Evolutionary conservation across 2,329 filamentous ascomycete genomes (phyloP).

Genomic region (Tolypocladium amazonense): DNA sequence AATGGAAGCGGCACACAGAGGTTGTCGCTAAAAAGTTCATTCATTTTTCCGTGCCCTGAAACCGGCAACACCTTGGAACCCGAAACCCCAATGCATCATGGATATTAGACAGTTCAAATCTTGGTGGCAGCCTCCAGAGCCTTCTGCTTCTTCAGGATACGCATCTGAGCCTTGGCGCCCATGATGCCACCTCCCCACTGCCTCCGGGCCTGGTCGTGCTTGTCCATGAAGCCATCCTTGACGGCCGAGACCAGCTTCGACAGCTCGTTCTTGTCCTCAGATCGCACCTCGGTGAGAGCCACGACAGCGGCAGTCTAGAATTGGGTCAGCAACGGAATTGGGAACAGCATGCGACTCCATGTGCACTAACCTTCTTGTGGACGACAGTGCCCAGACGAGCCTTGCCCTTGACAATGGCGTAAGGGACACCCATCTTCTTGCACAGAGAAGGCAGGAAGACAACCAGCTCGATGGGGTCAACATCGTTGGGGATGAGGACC

Average conservation of each 20-base stretch:
- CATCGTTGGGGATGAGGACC: slow-evolving; percentile 98
- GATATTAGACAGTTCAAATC: slow-evolving; percentile 58
- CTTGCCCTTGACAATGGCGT: slow-evolving; percentile 99
- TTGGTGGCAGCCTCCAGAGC: slow-evolving; percentile 90
- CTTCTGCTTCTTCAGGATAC: slow-evolving; percentile 80
- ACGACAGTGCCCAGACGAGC: slow-evolving; percentile 96
- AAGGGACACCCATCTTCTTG: slow-evolving; percentile 99
- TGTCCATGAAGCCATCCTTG: slow-evolving; percentile 97
- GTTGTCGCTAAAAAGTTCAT: slow-evolving; percentile 27
- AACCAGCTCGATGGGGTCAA: slow-evolving; percentile 98
- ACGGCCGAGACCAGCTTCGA: slow-evolving; percentile 91
- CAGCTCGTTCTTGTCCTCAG: slow-evolving; percentile 97
- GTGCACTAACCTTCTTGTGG: slow-evolving; percentile 80
- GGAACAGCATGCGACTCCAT: too few relatives aligned
- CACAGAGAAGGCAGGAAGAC: slow-evolving; percentile 98
- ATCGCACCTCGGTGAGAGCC: slow-evolving; percentile 90
- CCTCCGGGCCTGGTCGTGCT: slow-evolving; percentile 82
- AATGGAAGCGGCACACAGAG: slow-evolving; percentile 8
- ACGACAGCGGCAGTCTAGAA: slow-evolving; percentile 83
- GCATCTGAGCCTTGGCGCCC: slow-evolving; percentile 82
- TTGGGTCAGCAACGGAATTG: not conserved
- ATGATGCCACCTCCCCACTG: slow-evolving; percentile 99
- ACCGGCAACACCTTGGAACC: slow-evolving; percentile 29
- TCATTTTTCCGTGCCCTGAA: slow-evolving; percentile 31
- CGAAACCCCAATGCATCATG: slow-evolving; percentile 27